Evolutionary conservation across 2,329 filamentous ascomycete genomes (phyloP).

Genomic region (Chaetomiaceae sp.): DNA sequence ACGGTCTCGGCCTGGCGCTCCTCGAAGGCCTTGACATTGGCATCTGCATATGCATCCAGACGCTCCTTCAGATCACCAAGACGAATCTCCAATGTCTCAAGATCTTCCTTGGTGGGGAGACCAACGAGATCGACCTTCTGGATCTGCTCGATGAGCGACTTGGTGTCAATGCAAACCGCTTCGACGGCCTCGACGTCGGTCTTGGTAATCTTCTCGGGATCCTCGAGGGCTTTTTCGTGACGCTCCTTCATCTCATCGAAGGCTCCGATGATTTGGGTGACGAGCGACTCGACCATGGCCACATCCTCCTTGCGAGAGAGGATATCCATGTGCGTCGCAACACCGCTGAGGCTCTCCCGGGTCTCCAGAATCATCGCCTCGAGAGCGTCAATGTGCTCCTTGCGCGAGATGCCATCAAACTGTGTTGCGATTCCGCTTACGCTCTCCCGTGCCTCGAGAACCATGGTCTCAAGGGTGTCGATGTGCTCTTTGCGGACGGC

Average conservation of each 20-base stretch:
- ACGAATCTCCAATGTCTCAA: conserved; percentile 65
- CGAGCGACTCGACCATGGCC: conserved; percentile 67
- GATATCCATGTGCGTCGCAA: conserved; percentile 63
- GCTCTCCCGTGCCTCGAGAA: conserved; percentile 70
- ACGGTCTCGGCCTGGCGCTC: conserved; percentile 80
- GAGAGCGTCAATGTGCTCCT: conserved; percentile 60
- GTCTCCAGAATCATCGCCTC: conserved; percentile 66
- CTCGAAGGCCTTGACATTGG: conserved; percentile 74
- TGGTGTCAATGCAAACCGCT: conserved; percentile 78
- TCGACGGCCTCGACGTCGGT: conserved; percentile 77
- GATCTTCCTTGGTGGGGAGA: conserved; percentile 70
- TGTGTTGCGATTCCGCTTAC: conserved; percentile 63
- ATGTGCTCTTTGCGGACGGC: conserved; percentile 62
- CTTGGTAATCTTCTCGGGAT: conserved; percentile 67
- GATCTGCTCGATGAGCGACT: conserved; percentile 69
- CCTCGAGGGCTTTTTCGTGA: conserved; percentile 49
- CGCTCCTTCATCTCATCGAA: conserved; percentile 69
- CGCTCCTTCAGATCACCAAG: conserved; percentile 62
- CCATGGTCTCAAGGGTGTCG: conserved; percentile 58
- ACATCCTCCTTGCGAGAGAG: conserved; percentile 76
- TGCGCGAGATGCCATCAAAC: conserved; percentile 62
- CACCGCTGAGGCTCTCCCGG: conserved; percentile 63
- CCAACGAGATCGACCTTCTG: conserved; percentile 64
- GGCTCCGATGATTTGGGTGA: conserved; percentile 69
- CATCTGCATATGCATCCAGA: conserved; percentile 62